These are phyloP conservation scores for Sarocladium strictum DNA, from an alignment of 2,329 filamentous ascomycete species.

Conservation along the genomic window DNA sequence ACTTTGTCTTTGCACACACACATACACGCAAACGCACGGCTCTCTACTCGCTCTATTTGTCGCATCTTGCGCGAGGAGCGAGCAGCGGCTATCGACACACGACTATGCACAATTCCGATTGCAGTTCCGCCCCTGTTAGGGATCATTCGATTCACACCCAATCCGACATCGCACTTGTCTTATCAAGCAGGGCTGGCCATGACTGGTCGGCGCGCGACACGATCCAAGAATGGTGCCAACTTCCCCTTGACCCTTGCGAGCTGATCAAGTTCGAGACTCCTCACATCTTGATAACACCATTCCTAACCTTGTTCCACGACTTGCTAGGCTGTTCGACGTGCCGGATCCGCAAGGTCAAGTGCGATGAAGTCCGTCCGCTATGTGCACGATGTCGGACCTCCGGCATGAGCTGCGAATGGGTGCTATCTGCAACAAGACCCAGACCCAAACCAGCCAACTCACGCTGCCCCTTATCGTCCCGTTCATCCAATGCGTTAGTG, in stretches of 20 bases:
- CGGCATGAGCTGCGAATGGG: slow-evolving; percentile 19
- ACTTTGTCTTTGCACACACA: background rate
- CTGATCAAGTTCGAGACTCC: no score
- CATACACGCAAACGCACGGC: no score
- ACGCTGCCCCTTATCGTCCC: background rate
- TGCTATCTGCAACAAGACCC: background rate
- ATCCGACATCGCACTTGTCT: no score
- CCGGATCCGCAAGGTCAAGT: slow-evolving; percentile 30
- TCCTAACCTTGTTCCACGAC: no score
- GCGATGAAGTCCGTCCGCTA: slow-evolving; percentile 27
- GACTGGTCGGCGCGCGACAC: background rate
- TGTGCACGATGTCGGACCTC: slow-evolving; percentile 27
- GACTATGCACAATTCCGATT: no score
- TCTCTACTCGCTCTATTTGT: no score
- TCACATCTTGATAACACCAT: no score
- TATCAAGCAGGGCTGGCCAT: no score
- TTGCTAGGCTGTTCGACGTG: slow-evolving; percentile 32
- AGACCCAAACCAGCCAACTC: background rate
- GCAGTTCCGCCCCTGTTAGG: no score
- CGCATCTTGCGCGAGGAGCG: no score
- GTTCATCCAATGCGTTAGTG: background rate
- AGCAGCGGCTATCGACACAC: no score
- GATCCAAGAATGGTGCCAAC: background rate
- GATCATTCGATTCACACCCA: no score
- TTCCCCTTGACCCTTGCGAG: background rate